phyloP scores from a whole-genome alignment of 202 grass and related monocot species.

The Musa balbisiana region DNA sequence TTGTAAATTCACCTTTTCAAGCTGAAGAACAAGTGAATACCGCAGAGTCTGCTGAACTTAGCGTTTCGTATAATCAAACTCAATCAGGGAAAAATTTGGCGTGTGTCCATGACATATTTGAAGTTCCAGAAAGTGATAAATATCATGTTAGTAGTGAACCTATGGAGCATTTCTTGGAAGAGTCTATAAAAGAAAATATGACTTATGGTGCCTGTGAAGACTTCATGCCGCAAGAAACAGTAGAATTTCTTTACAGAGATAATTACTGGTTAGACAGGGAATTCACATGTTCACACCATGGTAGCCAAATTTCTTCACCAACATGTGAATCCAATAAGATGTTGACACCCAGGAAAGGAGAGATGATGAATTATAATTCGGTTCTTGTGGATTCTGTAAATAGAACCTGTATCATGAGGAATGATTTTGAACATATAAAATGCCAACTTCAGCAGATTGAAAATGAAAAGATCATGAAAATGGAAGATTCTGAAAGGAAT shows the following conservation, averaged over 20 bases:
- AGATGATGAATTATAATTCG: slow-evolving; percentile 31
- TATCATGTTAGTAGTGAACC: slow-evolving; percentile 1
- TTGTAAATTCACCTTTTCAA: neutral
- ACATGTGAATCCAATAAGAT: slow-evolving; percentile 27
- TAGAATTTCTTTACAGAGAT: neutral
- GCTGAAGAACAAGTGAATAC: neutral
- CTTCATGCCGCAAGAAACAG: slow-evolving; percentile 18
- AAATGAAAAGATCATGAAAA: slow-evolving; percentile 46
- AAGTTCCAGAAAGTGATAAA: slow-evolving; percentile 40
- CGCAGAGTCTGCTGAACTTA: neutral
- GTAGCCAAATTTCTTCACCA: slow-evolving; percentile 4
- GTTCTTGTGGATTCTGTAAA: slow-evolving; percentile 19
- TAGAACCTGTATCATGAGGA: slow-evolving; percentile 31
- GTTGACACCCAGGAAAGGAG: slow-evolving; percentile 27
- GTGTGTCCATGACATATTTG: slow-evolving; percentile 29
- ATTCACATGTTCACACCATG: slow-evolving; percentile 1
- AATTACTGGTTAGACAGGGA: neutral
- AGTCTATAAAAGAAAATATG: neutral
- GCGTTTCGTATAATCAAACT: slow-evolving; percentile 1
- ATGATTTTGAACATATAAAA: slow-evolving; percentile 46
- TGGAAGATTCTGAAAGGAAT: slow-evolving; percentile 21
- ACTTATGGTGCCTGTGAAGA: neutral
- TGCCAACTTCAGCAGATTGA: slow-evolving; percentile 56
- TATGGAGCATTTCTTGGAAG: neutral
- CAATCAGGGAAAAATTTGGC: slow-evolving; percentile 22